These are phyloP conservation scores for Microsporum audouinii DNA, from an alignment of 2,329 filamentous ascomycete genomes.

Conservation along the genomic window DNA sequence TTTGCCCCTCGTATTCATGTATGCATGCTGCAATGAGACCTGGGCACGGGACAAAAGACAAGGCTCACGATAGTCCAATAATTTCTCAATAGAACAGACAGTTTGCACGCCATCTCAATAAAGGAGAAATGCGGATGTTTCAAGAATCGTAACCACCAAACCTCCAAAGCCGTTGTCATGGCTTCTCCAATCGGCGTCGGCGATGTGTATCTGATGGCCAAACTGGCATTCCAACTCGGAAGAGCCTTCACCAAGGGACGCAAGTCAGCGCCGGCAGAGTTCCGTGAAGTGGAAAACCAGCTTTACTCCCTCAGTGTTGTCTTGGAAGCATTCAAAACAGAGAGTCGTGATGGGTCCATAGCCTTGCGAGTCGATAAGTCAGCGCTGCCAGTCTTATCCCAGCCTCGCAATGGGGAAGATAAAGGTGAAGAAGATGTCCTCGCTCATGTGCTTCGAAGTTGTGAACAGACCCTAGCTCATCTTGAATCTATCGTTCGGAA, in stretches of 20 bases:
- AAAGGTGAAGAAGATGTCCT: background rate
- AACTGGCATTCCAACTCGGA: background rate
- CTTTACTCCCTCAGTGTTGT: conserved; percentile 1
- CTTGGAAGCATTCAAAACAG: background rate
- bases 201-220: background rate
- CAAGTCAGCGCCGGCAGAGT: conserved; percentile 2
- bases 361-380: background rate
- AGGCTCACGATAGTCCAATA: background rate
- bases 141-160: background rate
- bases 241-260: background rate
- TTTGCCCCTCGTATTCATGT: background rate
- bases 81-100: too few relatives aligned
- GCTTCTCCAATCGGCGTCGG: background rate
- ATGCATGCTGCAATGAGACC: background rate
- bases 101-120: too few relatives aligned
- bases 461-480: background rate
- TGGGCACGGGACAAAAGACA: too few relatives aligned
- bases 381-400: background rate
- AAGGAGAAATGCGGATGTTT: too few relatives aligned
- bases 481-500: background rate
- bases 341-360: background rate
- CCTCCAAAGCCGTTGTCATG: background rate
- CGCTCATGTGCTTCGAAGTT: background rate
- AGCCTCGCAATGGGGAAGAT: background rate
- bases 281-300: conserved; percentile 3